Evolutionary conservation across 2,329 filamentous ascomycete species (phyloP).

Genomic region (Simplicillium aogashimaense): DNA sequence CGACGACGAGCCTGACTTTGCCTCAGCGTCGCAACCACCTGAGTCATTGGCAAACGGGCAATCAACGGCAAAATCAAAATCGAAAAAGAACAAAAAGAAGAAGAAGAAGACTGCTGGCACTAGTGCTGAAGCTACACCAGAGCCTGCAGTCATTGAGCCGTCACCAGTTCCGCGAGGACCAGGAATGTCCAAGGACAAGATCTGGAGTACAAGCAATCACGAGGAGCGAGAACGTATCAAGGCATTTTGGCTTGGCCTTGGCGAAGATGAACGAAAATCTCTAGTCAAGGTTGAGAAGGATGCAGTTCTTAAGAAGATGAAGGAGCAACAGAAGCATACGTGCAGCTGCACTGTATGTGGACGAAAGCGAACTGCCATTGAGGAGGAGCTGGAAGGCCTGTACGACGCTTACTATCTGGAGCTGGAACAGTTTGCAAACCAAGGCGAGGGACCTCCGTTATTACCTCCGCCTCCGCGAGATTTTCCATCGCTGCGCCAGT

Average conservation of each 20-base stretch:
- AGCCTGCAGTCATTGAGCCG: background rate
- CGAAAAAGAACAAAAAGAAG: conserved; percentile 59
- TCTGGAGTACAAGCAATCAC: conserved; percentile 93
- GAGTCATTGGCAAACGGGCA: conserved; percentile 21
- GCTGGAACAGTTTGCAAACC: conserved; percentile 92
- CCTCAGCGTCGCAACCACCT: conserved; percentile 25
- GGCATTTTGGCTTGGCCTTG: conserved; percentile 92
- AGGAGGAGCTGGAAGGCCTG: conserved; percentile 92
- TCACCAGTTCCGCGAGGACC: conserved; percentile 18
- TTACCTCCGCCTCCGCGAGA: conserved; percentile 40
- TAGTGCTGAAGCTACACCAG: no score
- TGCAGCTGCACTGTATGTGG: conserved; percentile 98
- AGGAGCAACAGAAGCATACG: conserved; percentile 98
- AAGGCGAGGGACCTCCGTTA: conserved; percentile 55
- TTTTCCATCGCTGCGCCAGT: conserved; percentile 39
- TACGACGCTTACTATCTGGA: conserved; percentile 99
- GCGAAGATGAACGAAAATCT: conserved; percentile 89
- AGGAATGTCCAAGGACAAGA: conserved; percentile 65
- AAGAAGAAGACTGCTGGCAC: conserved; percentile 44
- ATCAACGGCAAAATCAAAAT: conserved; percentile 23
- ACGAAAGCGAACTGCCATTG: conserved; percentile 89
- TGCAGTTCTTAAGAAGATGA: conserved; percentile 97
- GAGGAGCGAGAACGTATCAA: conserved; percentile 97
- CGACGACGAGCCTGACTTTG: conserved; percentile 33
- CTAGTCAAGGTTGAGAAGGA: conserved; percentile 98